Evolutionary conservation across 805 yeast species (phyloP).

Genomic region (Ogataea degrootiae): DNA sequence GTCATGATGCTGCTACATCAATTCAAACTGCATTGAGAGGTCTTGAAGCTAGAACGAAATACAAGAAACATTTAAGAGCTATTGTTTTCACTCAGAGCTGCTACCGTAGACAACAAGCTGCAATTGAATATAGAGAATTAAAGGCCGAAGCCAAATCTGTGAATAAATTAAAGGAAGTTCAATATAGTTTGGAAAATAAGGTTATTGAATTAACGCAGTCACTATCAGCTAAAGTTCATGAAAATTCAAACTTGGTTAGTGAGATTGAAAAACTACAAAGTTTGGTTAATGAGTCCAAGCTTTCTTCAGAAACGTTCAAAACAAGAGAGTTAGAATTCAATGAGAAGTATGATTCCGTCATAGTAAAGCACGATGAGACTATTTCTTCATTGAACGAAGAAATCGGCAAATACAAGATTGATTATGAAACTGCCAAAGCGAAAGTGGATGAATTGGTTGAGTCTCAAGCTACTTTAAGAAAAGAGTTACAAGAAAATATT

Average conservation of each 20-base stretch:
- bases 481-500: conserved; percentile 56
- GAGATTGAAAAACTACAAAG: conserved; percentile 54
- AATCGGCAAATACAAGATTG: conserved; percentile 47
- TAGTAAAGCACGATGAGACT: conserved; percentile 44
- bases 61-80: conserved; percentile 42
- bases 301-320: conserved; percentile 49
- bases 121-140: conserved; percentile 53
- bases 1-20: conserved; percentile 57
- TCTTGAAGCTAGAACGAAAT: conserved; percentile 51
- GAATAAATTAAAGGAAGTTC: conserved; percentile 83
- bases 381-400: conserved; percentile 50
- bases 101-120: conserved; percentile 73
- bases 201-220: conserved; percentile 93
- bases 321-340: conserved; percentile 51
- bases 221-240: conserved; percentile 72
- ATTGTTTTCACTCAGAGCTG: conserved; percentile 73
- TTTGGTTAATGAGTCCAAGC: conserved; percentile 49
- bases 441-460: conserved; percentile 57
- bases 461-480: conserved; percentile 58
- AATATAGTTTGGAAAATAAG: conserved; percentile 91
- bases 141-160: conserved; percentile 91
- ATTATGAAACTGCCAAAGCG: conserved; percentile 51
- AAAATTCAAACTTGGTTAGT: conserved; percentile 64
- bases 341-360: conserved; percentile 39
- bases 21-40: conserved; percentile 79